Percentiles rank a stretch among this genome's conserved stretches.
Evolutionary conservation across 148 eudicot species (phyloP).

Genomic region (Amaranthus cruentus): DNA sequence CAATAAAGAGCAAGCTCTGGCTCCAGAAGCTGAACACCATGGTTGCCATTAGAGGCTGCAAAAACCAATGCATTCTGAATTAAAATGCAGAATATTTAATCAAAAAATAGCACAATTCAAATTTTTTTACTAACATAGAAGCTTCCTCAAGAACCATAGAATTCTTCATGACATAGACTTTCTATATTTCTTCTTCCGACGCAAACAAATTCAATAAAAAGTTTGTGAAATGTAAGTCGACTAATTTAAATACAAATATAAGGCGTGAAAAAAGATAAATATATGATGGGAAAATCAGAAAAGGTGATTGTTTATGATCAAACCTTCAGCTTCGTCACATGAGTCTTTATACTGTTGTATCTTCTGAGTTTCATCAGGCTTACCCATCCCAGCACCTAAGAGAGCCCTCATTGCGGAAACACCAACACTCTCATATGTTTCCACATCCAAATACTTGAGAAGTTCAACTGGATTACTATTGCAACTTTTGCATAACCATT

Average conservation of each 20-base stretch:
- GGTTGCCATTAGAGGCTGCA: constrained; percentile 18
- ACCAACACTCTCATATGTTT: constrained; percentile 88
- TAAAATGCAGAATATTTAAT: background rate
- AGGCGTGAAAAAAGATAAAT: background rate
- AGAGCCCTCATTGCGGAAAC: constrained; percentile 73
- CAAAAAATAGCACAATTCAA: background rate
- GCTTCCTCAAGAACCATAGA: background rate
- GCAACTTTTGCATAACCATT: constrained; percentile 89
- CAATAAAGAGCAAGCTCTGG: constrained; percentile 90
- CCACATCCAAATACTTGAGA: constrained; percentile 93
- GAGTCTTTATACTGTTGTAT: constrained; percentile 41
- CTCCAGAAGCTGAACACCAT: constrained; percentile 49
- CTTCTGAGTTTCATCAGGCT: constrained; percentile 50
- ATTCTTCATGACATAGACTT: background rate
- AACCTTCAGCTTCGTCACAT: constrained; percentile 52
- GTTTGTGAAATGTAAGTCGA: background rate
- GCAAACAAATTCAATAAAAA: background rate
- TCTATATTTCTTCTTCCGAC: constrained; percentile 2
- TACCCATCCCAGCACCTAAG: constrained; percentile 55
- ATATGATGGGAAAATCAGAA: background rate
- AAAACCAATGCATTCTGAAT: background rate
- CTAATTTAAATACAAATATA: background rate
- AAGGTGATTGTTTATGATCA: constrained; percentile 14
- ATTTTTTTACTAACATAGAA: background rate
- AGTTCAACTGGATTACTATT: constrained; percentile 68